Percentiles rank a stretch among this genome's conserved stretches.
Conservation (phyloP, 2,329 filamentous ascomycete genomes). For the Ambrosiella beaveri region DNA sequence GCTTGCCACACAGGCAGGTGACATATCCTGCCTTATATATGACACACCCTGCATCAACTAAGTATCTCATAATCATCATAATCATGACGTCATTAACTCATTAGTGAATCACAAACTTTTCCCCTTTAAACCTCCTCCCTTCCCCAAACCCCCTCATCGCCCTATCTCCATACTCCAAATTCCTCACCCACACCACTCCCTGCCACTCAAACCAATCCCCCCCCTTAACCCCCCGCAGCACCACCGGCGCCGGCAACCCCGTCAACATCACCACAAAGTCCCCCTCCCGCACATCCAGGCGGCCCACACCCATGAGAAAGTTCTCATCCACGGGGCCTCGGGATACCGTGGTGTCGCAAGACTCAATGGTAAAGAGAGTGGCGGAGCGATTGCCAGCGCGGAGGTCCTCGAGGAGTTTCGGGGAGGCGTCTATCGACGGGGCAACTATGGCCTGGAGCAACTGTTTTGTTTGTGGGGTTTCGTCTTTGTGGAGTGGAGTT, state of each 20-base stretch:
- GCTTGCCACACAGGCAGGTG: not conserved
- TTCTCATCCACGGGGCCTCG: not conserved
- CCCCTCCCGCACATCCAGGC: constrained; percentile 2
- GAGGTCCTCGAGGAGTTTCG: not conserved
- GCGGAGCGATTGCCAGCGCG: not conserved
- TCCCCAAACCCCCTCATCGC: constrained; percentile 1
- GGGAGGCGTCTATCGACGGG: not conserved
- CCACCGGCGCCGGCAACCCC: not conserved
- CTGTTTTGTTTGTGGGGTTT: not conserved
- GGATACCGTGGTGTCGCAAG: not conserved
- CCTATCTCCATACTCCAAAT: constrained; percentile 1
- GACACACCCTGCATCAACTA: not conserved
- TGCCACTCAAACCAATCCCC: not conserved
- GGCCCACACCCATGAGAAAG: not conserved
- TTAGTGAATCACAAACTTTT: not conserved
- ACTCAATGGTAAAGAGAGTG: not conserved
- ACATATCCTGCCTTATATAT: not conserved
- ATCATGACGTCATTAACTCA: not conserved
- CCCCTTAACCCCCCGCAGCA: not conserved
- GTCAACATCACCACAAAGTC: constrained; percentile 5
- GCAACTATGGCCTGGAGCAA: not conserved
- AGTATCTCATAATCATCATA: not conserved
- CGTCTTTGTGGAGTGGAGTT: not conserved
- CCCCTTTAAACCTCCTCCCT: not conserved
- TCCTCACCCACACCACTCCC: not conserved